Conservation (phyloP, 805 yeast genomes). For the Candida insectorum region DNA sequence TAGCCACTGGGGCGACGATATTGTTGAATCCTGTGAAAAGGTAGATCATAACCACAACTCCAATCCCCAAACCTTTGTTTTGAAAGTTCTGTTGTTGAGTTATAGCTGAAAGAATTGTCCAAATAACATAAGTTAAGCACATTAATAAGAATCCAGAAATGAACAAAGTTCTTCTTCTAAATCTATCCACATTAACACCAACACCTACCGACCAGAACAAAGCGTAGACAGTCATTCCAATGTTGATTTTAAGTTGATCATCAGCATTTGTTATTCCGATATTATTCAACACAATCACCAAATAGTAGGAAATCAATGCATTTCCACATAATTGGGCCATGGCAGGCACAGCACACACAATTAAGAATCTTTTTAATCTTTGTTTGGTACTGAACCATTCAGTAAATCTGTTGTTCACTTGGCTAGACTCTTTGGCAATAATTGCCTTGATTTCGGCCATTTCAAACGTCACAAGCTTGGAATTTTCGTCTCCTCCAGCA, state of each 20-base stretch:
- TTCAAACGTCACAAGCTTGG: slow-evolving; percentile 31
- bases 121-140: slow-evolving; percentile 16
- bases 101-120: slow-evolving; percentile 39
- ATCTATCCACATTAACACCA: slow-evolving; percentile 18
- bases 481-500: slow-evolving; percentile 31
- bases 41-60: slow-evolving; percentile 46
- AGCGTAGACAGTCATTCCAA: slow-evolving; percentile 46
- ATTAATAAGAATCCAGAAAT: slow-evolving; percentile 19
- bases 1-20: slow-evolving; percentile 25
- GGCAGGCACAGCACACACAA: slow-evolving; percentile 28
- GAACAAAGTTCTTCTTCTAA: slow-evolving; percentile 25
- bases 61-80: slow-evolving; percentile 33
- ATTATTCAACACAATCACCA: slow-evolving; percentile 44
- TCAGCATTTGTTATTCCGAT: slow-evolving; percentile 47
- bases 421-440: slow-evolving; percentile 35
- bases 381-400: slow-evolving; percentile 35
- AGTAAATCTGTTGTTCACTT: slow-evolving; percentile 24
- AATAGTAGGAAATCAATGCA: slow-evolving; percentile 48
- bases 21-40: slow-evolving; percentile 25
- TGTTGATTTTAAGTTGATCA: slow-evolving; percentile 46
- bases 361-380: slow-evolving; percentile 38
- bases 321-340: slow-evolving; percentile 49
- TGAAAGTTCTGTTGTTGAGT: slow-evolving; percentile 39
- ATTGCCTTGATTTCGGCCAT: slow-evolving; percentile 34
- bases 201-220: slow-evolving; percentile 21